Evolutionary conservation across 2,329 filamentous ascomycete species (phyloP), one percentile per base, ranked within the genome.

Genomic region (Tothia fuscella): DNA sequence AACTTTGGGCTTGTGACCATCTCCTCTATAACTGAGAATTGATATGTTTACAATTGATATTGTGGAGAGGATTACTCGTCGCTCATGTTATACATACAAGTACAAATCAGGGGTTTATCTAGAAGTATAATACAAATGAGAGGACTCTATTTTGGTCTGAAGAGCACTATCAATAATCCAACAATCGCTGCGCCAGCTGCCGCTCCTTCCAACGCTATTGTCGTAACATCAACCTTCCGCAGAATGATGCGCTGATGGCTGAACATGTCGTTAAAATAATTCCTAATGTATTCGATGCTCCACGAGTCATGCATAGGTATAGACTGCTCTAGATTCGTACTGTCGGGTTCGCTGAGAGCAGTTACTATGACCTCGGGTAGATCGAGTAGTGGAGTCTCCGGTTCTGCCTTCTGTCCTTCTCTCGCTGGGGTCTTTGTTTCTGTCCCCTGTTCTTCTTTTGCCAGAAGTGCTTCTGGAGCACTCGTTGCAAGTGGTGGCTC

Each of bases 201-300:
- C 3, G 73, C 76, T 42, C 80, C 74, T 59, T 87, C 75, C 26
- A 85, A 61, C 37, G 74, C 78, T 49, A 83, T 64, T n/a, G 80
- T 60, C 2, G 82, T 84, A 24, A 81, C 63, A 51, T 88, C 82
- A 40, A 74, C 71, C 66, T 83, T 82, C 32, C 73, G 72, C 47
- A 85, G 53, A 37, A 71, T 65, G 52, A 86, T 64, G 46, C 62
- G 63, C 49, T 76, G 68, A 43, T 85, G 76, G 58, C 80, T 84
- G 60, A 71, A 74, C 13, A 85, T 58, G 48, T 85, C 78, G 30
- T 62, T 53, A 4, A 72, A 50, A 3, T 40, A 19, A 63, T 64
- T 5, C 66, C 62, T 30, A 3, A 32, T 34, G 21, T 34, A 50
- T 62, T 68, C 66, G 74, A 76, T 38, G 56, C 56, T 42, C 61